These are phyloP conservation scores for Aspergillus sp. DNA, from an alignment of 2,329 filamentous ascomycete species.

Conservation along the genomic window DNA sequence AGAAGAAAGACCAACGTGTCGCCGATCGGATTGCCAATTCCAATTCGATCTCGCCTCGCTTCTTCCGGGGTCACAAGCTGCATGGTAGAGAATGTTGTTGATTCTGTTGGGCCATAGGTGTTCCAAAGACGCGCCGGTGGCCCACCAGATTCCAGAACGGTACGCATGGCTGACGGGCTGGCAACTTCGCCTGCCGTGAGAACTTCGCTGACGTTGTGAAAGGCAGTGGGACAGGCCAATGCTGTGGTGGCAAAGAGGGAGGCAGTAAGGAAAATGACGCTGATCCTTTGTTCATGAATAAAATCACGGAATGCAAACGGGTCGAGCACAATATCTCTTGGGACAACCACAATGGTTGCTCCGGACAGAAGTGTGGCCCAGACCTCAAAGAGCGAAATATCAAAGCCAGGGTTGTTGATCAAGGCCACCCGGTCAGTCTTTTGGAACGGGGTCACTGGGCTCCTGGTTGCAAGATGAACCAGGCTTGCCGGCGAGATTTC, in stretches of 20 bases:
- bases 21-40: slow-evolving; percentile 10
- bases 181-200: slow-evolving; percentile 11
- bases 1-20: slow-evolving; percentile 9
- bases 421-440: slow-evolving; percentile 12
- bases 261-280: slow-evolving; percentile 8
- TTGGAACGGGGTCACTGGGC: slow-evolving; percentile 6
- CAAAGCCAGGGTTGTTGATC: slow-evolving; percentile 17
- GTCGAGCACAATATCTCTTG: slow-evolving; percentile 6
- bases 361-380: slow-evolving; percentile 11
- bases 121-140: slow-evolving; percentile 16
- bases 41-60: slow-evolving; percentile 2
- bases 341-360: slow-evolving; percentile 11
- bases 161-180: slow-evolving; percentile 7
- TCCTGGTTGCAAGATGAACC: slow-evolving; percentile 7
- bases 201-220: slow-evolving; percentile 5
- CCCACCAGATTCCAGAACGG: slow-evolving; percentile 6
- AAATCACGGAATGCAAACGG: slow-evolving; percentile 10
- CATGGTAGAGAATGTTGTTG: slow-evolving; percentile 9
- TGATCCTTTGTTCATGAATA: slow-evolving; percentile 1
- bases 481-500: slow-evolving; percentile 60
- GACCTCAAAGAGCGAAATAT: slow-evolving; percentile 13
- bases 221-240: slow-evolving; percentile 8
- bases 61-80: slow-evolving; percentile 8
- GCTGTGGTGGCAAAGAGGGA: slow-evolving; percentile 10
- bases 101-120: slow-evolving; percentile 17